Conservation (phyloP, 257 asterid genomes). For the Avicennia marina region DNA sequence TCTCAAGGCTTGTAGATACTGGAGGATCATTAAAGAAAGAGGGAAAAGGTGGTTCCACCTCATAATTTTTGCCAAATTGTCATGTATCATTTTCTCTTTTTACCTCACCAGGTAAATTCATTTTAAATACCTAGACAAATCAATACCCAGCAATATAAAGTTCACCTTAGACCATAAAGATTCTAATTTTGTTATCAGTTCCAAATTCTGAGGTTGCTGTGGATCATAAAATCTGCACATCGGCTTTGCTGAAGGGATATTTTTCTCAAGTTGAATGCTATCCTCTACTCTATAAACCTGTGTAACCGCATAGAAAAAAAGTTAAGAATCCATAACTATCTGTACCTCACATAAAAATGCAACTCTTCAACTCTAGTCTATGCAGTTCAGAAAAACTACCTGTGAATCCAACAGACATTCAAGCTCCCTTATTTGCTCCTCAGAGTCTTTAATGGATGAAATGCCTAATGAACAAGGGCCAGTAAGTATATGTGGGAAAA, state of each 20-base stretch:
- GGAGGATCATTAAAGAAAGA: too few species aligned
- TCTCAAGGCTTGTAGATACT: too few species aligned
- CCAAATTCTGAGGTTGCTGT: conserved; percentile 30
- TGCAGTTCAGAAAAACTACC: conserved; percentile 29
- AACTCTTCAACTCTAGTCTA: too few species aligned
- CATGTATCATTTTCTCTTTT: neutral
- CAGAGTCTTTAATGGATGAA: conserved; percentile 34
- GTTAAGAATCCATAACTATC: too few species aligned
- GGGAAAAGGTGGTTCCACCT: too few species aligned
- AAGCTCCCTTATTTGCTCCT: conserved; percentile 54
- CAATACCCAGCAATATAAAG: neutral
- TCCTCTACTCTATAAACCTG: conserved; percentile 54
- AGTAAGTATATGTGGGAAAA: too few species aligned
- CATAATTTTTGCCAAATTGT: neutral
- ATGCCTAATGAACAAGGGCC: conserved; percentile 45
- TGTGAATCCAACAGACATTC: conserved; percentile 78
- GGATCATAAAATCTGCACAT: conserved; percentile 56
- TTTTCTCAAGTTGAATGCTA: conserved; percentile 35
- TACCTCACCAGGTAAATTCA: neutral
- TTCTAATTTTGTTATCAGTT: conserved; percentile 45
- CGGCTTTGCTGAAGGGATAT: conserved; percentile 34
- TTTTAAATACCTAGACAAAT: neutral
- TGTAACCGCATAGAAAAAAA: conserved; percentile 15
- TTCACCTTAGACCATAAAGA: conserved; percentile 54
- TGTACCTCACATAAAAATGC: neutral